Conservation (phyloP, 73 alveolate genomes). For the Uronychia binucleata region DNA sequence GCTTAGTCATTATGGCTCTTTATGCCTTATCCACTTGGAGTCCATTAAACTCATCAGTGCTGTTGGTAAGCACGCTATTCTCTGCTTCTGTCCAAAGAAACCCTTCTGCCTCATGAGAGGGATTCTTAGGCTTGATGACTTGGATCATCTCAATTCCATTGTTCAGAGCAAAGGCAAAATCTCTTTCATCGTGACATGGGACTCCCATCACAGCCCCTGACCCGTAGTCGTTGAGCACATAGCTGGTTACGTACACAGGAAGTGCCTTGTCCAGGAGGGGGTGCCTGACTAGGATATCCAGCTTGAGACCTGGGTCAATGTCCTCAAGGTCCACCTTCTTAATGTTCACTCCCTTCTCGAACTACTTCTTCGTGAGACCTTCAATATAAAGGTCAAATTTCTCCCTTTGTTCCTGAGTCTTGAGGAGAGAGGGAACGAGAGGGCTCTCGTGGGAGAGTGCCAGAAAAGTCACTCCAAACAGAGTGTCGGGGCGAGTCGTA, state of each 20-base stretch:
- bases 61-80: conserved; percentile 27
- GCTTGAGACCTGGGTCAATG: conserved; percentile 14
- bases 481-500: conserved; percentile 67
- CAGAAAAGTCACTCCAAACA: conserved; percentile 62
- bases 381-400: neutral
- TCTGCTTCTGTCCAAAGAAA: neutral
- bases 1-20: neutral
- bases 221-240: conserved; percentile 66
- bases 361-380: neutral
- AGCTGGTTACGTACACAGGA: conserved; percentile 60
- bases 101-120: conserved; percentile 31
- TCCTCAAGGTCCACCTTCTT: conserved; percentile 16
- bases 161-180: conserved; percentile 47
- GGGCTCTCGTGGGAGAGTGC: conserved; percentile 63
- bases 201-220: conserved; percentile 76
- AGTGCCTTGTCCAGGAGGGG: conserved; percentile 46
- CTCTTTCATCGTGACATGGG: conserved; percentile 76
- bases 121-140: conserved; percentile 28
- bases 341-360: conserved; percentile 8
- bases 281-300: conserved; percentile 28
- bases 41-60: conserved; percentile 44
- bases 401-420: neutral
- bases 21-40: conserved; percentile 36
- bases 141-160: conserved; percentile 11
- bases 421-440: neutral